Base-by-base conservation (phyloP, 257 asterid genomes). In the Fraxinus excelsior region DNA sequence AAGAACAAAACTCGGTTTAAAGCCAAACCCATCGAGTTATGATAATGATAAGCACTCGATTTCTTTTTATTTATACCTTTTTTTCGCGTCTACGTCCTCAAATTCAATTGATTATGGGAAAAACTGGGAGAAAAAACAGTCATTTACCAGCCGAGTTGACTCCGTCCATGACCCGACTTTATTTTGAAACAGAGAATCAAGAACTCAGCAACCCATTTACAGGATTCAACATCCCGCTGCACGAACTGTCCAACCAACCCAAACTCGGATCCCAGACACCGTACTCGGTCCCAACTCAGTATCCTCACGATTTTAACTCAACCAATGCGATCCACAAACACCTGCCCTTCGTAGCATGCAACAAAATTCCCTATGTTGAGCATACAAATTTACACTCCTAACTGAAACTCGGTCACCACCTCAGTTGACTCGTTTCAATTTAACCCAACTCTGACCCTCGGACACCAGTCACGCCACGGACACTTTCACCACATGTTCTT, bases 1-100 rank as follows among this genome's bases (percentile, higher is more conserved):
- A 76, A 46, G 81, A 79, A 74, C 75, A 65, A 79, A 74, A 53
- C 73, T 82, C 51, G 60, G 77, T 67, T 60, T 7, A 56, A 70
- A 16, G 38, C 58, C 8, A 64, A 37, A 46, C 34, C 49, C 74
- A 67, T 25, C 1, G 29, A 71, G 35, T 31, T 51, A 76, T 34
- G 46, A 67, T 34, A n/a, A 76, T 34, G 77, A 38, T 37, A 4
- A 73, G 5, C 21, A 7, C 49, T 13, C 12, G 38, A 76, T 7
- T 18, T 44, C 16, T 7, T 37, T 67, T 6, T 23, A 18, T 46
- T 78, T 35, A 74, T 34, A 46, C 51, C 35, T 32, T 12, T 42
- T 42, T 42, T 40, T 3, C 4, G 51, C 3, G 51, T 18, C 51
- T 42, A 42, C 51, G 51, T 42, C 9, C 23, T 58, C 29, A 58